These are phyloP conservation scores for Clavispora phyllophila DNA, from an alignment of 805 yeast genomes.

Conservation along the genomic window DNA sequence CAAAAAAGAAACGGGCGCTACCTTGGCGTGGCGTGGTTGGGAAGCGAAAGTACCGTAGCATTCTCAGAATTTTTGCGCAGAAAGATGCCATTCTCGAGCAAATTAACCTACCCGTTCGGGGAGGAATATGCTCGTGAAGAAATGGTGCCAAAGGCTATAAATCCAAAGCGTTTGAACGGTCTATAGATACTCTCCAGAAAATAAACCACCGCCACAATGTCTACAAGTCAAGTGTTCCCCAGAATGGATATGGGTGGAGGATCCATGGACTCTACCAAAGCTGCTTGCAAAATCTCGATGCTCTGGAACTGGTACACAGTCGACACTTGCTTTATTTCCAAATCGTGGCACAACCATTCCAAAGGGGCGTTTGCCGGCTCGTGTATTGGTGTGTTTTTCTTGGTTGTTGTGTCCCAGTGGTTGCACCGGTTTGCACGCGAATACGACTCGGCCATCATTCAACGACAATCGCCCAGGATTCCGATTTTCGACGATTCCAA, in stretches of 20 bases:
- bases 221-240: background rate
- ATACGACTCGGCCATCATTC: slow-evolving; percentile 38
- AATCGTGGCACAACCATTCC: slow-evolving; percentile 56
- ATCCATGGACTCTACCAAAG: slow-evolving; percentile 3
- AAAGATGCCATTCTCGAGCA: background rate
- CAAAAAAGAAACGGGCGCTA: too few species aligned
- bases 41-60: too few species aligned
- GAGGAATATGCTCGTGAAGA: background rate
- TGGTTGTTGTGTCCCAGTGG: slow-evolving; percentile 56
- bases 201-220: too few species aligned
- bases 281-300: slow-evolving; percentile 43
- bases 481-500: background rate
- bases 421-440: slow-evolving; percentile 52
- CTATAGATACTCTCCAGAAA: too few species aligned
- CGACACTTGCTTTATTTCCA: slow-evolving; percentile 59
- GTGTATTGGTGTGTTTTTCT: slow-evolving; percentile 60
- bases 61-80: too few species aligned
- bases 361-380: slow-evolving; percentile 67
- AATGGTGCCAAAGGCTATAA: too few species aligned
- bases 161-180: too few species aligned
- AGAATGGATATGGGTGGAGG: slow-evolving; percentile 8
- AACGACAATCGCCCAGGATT: slow-evolving; percentile 1
- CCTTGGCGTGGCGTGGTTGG: too few species aligned
- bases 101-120: background rate
- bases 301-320: slow-evolving; percentile 72